These are phyloP conservation scores for Deinandra increscens DNA, from an alignment of 129 eudicot genomes.

Conservation along the genomic window DNA sequence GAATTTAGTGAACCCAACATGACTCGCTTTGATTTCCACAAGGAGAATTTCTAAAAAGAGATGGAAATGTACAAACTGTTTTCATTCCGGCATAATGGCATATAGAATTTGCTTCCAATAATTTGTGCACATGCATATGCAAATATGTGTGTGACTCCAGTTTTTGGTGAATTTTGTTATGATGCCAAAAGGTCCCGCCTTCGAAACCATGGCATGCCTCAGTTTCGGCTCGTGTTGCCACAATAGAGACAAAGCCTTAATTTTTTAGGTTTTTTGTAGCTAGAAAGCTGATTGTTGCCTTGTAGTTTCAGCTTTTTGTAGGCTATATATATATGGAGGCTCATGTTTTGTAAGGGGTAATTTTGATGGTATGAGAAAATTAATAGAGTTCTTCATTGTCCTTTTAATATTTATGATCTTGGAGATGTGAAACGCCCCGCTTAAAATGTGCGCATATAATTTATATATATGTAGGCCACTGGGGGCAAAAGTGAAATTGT, in stretches of 20 bases:
- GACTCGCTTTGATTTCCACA: slow-evolving; percentile 79
- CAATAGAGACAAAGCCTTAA: not conserved
- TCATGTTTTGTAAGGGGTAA: not conserved
- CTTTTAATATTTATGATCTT: not conserved
- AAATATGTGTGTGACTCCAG: slow-evolving; percentile 11
- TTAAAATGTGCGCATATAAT: no score
- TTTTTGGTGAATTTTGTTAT: not conserved
- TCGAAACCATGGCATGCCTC: not conserved
- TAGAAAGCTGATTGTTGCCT: not conserved
- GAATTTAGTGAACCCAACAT: slow-evolving; percentile 51
- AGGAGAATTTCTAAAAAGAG: slow-evolving; percentile 67
- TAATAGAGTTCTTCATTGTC: not conserved
- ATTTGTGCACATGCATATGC: slow-evolving; percentile 13
- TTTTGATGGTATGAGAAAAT: slow-evolving; percentile 4
- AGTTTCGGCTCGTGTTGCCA: not conserved
- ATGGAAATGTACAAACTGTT: slow-evolving; percentile 3
- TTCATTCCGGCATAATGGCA: slow-evolving; percentile 1
- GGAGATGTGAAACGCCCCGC: no score
- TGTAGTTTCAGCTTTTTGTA: slow-evolving; percentile 8
- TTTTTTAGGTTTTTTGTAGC: not conserved
- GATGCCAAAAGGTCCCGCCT: slow-evolving; percentile 1
- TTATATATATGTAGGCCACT: no score
- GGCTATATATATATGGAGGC: not conserved
- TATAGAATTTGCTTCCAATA: slow-evolving; percentile 17
- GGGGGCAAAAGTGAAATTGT: no score